Base-by-base conservation (phyloP, 2,329 filamentous ascomycete genomes). In the Venturia oleaginea region DNA sequence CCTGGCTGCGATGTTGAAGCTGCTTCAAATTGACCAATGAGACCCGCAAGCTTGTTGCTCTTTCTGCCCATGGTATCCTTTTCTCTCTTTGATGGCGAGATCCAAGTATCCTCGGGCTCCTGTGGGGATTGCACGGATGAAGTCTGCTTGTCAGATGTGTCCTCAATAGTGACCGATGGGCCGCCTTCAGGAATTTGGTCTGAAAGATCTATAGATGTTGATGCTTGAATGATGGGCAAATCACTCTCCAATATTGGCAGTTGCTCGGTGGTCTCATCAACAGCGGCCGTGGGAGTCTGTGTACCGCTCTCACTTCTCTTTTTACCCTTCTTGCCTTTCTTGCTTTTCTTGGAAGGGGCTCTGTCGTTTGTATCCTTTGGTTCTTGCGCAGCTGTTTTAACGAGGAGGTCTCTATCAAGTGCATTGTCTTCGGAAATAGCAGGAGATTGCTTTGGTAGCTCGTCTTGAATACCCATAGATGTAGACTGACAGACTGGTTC, bases 71-170 rank as follows among this genome's bases (percentile, higher is more conserved):
- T 57, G 51, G 30, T 8, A 34, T 57, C 30, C 51, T 57, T 57
- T 3, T 15, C 51, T 30, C 51, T 57, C 51, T 57, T 57, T 7
- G 51, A 34, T 57, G 51, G 51, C 27, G 51, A 57, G 30, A 57
- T 57, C 51, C 51, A 57, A 32, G 51, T 57, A 8, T 57, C 51
- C 27, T 57, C 30, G 27, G 30, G 27, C 51, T 57, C 51, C n/a
- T 32, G 27, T 34, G 51, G 5, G 34, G 51, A 15, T 1, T 57
- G 72, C 72, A 3, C 27, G 30, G 68, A 65, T 66, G 43, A 3
- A 61, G n/a, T 19, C 6, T 61, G 30, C 34, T 24, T 40, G n/a
- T 38, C 24, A 61, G 37, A 27, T 27, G 51, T 34, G 30, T 57
- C 51, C 11, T 57, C 30, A 32, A 57, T 32, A 10, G 27, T 57